phyloP scores from a whole-genome alignment of 495 filamentous ascomycete genomes.

The Sporormia fimetaria region DNA sequence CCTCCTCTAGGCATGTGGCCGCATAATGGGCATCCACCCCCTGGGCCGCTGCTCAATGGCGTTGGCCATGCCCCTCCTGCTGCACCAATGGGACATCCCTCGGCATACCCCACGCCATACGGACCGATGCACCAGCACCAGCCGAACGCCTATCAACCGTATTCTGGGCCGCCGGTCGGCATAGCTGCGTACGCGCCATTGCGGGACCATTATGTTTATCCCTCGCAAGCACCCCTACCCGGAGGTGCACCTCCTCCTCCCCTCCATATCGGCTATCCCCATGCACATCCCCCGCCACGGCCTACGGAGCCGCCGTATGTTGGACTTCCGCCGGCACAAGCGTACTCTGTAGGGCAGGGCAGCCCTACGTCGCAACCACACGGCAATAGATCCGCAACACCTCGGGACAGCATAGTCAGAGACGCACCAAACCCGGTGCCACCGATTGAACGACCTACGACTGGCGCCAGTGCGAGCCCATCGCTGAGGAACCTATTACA shows the following conservation, averaged over 20 bases:
- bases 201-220: conserved; percentile 14
- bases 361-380: conserved; percentile 14
- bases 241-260: conserved; percentile 10
- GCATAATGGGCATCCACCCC: conserved; percentile 5
- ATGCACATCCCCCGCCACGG: conserved; percentile 12
- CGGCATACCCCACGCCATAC: conserved; percentile 19
- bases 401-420: conserved; percentile 17
- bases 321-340: conserved; percentile 12
- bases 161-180: conserved; percentile 9
- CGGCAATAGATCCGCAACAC: conserved; percentile 19
- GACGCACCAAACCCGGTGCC: conserved; percentile 8
- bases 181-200: conserved; percentile 12
- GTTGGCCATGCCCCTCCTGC: conserved; percentile 13
- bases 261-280: conserved; percentile 21
- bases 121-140: conserved; percentile 24
- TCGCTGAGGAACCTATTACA: conserved; percentile 24
- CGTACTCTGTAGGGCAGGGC: conserved; percentile 19
- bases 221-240: conserved; percentile 9
- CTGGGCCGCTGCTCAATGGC: conserved; percentile 16
- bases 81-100: conserved; percentile 15
- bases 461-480: conserved; percentile 24
- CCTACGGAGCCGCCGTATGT: conserved; percentile 19
- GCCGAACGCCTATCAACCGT: conserved; percentile 25
- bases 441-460: conserved; percentile 10
- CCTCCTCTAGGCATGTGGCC: conserved; percentile 18